phyloP scores from a whole-genome alignment of 2,329 filamentous ascomycete genomes.

The Pestalotiopsis sp. region DNA sequence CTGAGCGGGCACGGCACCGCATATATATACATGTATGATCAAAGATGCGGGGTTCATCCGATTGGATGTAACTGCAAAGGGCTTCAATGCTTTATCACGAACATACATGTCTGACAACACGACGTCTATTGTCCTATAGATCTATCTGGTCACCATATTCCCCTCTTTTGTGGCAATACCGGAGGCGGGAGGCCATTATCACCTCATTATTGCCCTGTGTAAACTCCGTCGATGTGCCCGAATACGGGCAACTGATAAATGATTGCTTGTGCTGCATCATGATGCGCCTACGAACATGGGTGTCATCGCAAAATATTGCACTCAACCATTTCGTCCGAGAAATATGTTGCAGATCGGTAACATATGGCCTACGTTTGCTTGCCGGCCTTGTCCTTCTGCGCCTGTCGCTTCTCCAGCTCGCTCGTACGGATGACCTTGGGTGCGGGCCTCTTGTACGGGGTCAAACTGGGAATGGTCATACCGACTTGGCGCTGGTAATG shows the following conservation, averaged over 20 bases:
- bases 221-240: no score
- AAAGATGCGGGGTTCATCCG: neutral
- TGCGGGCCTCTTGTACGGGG: slow-evolving; percentile 42
- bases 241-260: neutral
- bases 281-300: neutral
- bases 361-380: slow-evolving; percentile 28
- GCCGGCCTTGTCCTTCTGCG: slow-evolving; percentile 31
- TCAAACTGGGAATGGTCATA: slow-evolving; percentile 72
- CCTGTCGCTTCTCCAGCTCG: slow-evolving; percentile 47
- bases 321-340: neutral
- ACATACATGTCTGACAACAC: neutral
- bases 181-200: neutral
- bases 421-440: slow-evolving; percentile 47
- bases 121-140: neutral
- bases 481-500: slow-evolving; percentile 82
- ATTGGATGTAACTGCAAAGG: neutral
- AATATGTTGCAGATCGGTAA: neutral
- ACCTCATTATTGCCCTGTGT: neutral
- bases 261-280: neutral
- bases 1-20: neutral
- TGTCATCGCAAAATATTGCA: neutral
- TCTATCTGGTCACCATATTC: neutral
- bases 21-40: neutral
- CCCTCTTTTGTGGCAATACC: neutral
- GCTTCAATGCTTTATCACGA: neutral